Base-by-base conservation (phyloP, 1,284 basidiomycete species). In the Papiliotrema fonsecae region DNA sequence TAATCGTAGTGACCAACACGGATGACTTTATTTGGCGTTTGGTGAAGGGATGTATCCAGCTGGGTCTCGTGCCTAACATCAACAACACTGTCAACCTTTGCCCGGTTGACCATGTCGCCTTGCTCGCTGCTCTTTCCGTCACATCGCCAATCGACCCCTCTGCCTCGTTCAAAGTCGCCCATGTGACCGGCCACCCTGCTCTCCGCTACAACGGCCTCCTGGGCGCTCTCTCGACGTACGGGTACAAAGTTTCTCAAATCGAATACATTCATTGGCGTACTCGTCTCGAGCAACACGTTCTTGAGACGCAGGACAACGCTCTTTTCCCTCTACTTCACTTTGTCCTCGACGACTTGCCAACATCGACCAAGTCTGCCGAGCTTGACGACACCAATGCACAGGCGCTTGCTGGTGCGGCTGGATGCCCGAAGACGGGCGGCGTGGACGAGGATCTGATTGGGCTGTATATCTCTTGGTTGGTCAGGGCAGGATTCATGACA, bases 1-100 rank as follows among this genome's bases (percentile, higher is more conserved):
- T 46, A 37, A 50, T 24, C 28, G 16, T 13, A 84, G 93, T 97
- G 2, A 97, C 93, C 25, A 99, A 99, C 75, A 98, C 96, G 31
- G 96, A 99, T 64, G 96, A 99, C 73, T 99, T 99, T 75, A 82
- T 99, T 49, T 97, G 94, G 93, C 83, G 96, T 19, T 78, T 99
- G 69, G 89, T 97, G 69, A 98, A 98, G 75, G 96, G 96, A 22
- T 97, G 92, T 69, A 81, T 96, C 41, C 96, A 99, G 72, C 84
- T 98, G 6, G 94, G 94, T 2, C 81, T 92, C 37, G 84, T 93
- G 2, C 96, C 96, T 1, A 89, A 99, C 69, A 97, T 99, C 73
- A 91, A 97, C 78, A 99, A 99, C 75, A 87, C 88, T 3, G 81
- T 98, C 67, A 98, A 98, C 76, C 94, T 97, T 88, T 88, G 93